Conservation (phyloP, 2,329 filamentous ascomycete species). For the Lachnellula cervina region DNA sequence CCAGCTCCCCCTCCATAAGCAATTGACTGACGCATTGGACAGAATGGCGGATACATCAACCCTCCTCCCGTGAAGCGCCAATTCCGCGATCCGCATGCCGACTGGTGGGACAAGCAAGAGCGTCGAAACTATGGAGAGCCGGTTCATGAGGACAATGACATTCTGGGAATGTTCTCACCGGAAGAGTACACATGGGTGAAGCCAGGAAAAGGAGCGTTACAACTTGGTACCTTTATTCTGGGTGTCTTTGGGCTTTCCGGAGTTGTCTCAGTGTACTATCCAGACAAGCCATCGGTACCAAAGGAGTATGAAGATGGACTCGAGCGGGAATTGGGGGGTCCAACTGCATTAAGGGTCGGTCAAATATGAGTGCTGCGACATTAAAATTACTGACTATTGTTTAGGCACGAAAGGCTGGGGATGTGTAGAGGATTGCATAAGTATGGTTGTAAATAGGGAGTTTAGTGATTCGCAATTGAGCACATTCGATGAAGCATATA, state of each 20-base stretch:
- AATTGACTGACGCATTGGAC: constrained; percentile 9
- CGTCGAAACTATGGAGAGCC: constrained; percentile 95
- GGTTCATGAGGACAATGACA: constrained; percentile 93
- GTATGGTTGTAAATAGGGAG: constrained; percentile 32
- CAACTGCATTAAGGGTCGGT: constrained; percentile 62
- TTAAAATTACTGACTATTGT: constrained; percentile 13
- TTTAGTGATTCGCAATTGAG: constrained; percentile 1
- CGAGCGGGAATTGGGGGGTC: constrained; percentile 69
- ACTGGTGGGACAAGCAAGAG: constrained; percentile 98
- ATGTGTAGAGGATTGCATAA: constrained; percentile 33
- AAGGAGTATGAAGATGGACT: constrained; percentile 69
- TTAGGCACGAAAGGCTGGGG: constrained; percentile 51
- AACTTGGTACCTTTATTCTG: constrained; percentile 63
- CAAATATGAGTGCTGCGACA: not conserved
- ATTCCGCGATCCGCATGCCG: constrained; percentile 85
- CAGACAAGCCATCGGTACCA: constrained; percentile 65
- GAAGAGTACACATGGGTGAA: constrained; percentile 83
- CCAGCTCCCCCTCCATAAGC: not conserved
- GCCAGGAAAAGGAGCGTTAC: constrained; percentile 62
- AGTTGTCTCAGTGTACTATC: constrained; percentile 63
- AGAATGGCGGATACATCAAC: constrained; percentile 85
- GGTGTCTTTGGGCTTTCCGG: constrained; percentile 61
- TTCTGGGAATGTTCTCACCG: constrained; percentile 82
- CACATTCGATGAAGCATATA: not conserved
- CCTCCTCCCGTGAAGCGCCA: constrained; percentile 77